phyloP scores from a whole-genome alignment of 345 rosid genomes.

The Combretum micranthum region DNA sequence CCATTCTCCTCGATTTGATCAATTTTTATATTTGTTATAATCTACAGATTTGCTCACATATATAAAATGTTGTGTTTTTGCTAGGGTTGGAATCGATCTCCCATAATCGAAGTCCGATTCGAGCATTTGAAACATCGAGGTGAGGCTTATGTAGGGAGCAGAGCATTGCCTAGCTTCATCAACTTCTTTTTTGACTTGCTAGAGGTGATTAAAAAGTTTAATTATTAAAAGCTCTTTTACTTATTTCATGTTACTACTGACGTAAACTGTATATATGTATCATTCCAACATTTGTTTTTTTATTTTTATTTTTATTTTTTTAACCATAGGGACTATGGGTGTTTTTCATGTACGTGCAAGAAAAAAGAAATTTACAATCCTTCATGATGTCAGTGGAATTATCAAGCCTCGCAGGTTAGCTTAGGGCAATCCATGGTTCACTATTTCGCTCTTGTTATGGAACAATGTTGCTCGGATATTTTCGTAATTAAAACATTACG shows the following conservation, averaged over 20 bases:
- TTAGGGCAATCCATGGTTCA: no score
- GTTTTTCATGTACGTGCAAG: conserved; percentile 27
- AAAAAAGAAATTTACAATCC: conserved; percentile 53
- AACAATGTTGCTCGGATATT: no score
- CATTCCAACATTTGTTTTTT: no score
- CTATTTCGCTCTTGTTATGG: no score
- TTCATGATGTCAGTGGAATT: conserved; percentile 59
- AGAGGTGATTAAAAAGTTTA: conserved; percentile 42
- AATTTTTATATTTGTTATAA: no score
- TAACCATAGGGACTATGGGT: conserved; percentile 17
- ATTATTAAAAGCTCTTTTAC: no score
- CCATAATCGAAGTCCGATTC: conserved; percentile 45
- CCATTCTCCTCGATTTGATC: no score
- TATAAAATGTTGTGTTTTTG: not conserved
- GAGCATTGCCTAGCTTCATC: conserved; percentile 35
- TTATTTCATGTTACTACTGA: no score
- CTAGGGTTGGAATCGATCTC: conserved; percentile 42
- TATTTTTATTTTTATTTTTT: no score
- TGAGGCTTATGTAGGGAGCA: conserved; percentile 34
- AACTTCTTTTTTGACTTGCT: conserved; percentile 24
- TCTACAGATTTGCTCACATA: not conserved
- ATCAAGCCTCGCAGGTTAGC: conserved; percentile 57
- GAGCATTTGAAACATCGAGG: conserved; percentile 38
- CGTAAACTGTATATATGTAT: no score
- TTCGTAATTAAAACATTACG: no score